Percentiles rank a stretch among this genome's conserved stretches.
Evolutionary conservation across 257 asterid species (phyloP).

Genomic region (Oldenlandia corymbosa): DNA sequence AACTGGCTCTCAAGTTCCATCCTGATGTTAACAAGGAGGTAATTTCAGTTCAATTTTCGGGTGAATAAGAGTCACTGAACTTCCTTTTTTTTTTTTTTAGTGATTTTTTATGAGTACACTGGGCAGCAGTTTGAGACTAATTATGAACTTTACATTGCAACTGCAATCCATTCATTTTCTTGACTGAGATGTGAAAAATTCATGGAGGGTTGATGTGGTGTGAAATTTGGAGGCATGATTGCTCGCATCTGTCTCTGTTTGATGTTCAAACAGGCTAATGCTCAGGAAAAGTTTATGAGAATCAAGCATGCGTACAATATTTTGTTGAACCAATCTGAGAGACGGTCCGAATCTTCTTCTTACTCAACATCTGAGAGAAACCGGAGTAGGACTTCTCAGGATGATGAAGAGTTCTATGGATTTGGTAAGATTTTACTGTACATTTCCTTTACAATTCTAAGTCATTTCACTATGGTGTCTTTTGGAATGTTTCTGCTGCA

Average conservation of each 20-base stretch:
- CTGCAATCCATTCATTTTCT: no score
- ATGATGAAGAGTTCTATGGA: constrained; percentile 84
- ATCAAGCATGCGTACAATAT: constrained; percentile 91
- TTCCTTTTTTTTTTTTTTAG: not conserved
- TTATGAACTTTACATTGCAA: no score
- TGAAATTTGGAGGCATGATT: not conserved
- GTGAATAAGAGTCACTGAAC: no score
- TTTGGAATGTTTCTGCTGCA: not conserved
- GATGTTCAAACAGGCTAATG: constrained; percentile 46
- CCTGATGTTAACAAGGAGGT: constrained; percentile 97
- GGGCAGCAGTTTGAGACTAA: no score
- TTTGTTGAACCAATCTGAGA: constrained; percentile 57
- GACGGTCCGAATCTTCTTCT: constrained; percentile 53
- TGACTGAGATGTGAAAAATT: not conserved
- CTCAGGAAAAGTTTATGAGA: constrained; percentile 87
- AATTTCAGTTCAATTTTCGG: not conserved
- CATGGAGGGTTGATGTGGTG: not conserved
- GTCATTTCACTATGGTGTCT: not conserved
- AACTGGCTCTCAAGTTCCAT: constrained; percentile 86
- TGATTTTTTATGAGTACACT: not conserved
- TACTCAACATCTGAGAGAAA: constrained; percentile 43
- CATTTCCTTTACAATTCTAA: constrained; percentile 2
- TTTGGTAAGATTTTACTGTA: constrained; percentile 74
- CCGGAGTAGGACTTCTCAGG: constrained; percentile 35
- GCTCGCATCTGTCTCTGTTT: not conserved